phyloP scores from a whole-genome alignment of 306 rosid species.

The Prunus mongolica region DNA sequence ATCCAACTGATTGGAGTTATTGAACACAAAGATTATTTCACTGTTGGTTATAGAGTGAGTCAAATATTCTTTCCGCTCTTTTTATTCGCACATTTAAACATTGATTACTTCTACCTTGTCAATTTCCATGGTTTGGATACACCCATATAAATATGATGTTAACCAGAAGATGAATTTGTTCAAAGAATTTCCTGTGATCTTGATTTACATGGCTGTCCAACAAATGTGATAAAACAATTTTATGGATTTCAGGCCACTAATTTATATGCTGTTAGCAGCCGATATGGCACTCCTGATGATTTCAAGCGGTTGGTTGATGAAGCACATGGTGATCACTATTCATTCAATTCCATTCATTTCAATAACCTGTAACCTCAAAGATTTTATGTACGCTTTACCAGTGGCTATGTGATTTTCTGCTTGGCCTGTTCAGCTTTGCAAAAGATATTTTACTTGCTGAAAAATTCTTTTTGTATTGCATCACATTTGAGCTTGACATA shows the following conservation, averaged over 20 bases:
- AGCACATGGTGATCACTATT: constrained; percentile 75
- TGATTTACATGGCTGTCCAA: not conserved
- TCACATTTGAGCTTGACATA: not conserved
- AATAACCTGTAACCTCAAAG: not conserved
- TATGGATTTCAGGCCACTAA: constrained; percentile 74
- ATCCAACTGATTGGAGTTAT: constrained; percentile 86
- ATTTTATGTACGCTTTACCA: constrained; percentile 4
- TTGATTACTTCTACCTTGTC: not conserved
- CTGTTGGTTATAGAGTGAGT: constrained; percentile 92
- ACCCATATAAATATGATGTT: not conserved
- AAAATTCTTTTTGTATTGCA: constrained; percentile 1
- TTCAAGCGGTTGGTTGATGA: constrained; percentile 96
- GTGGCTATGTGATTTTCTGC: constrained; percentile 8
- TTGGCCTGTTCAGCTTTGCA: constrained; percentile 11
- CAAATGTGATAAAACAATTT: constrained; percentile 22
- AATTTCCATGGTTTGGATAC: constrained; percentile 12
- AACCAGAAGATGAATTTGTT: not conserved
- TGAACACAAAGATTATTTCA: constrained; percentile 95
- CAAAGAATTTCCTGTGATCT: not conserved
- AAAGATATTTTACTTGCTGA: constrained; percentile 9
- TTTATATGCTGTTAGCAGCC: constrained; percentile 83
- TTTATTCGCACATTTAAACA: not conserved
- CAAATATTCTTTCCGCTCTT: constrained; percentile 16
- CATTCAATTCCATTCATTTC: constrained; percentile 8
- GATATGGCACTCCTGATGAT: constrained; percentile 94